Conservation (phyloP, 1,139 yeast species). For the Suhomyces ambrosiae region DNA sequence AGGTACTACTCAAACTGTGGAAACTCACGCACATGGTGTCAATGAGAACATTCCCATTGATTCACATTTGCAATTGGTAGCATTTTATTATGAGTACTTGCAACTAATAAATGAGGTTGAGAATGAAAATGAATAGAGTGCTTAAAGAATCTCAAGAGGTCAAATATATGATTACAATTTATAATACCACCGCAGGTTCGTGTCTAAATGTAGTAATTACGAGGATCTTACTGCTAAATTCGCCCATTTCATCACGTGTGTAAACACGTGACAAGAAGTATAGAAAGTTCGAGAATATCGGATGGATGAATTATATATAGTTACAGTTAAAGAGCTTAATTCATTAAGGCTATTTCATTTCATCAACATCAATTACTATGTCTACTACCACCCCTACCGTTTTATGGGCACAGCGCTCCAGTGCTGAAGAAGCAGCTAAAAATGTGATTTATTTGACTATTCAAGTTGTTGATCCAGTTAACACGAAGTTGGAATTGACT, state of each 20-base stretch:
- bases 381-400: conserved; percentile 40
- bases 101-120: conserved; percentile 2
- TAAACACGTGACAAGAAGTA: neutral
- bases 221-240: neutral
- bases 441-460: conserved; percentile 78
- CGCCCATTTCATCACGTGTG: too few relatives aligned
- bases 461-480: conserved; percentile 67
- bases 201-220: too few relatives aligned
- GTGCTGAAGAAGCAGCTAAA: conserved; percentile 65
- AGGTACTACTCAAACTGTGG: conserved; percentile 21
- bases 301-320: neutral
- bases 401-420: conserved; percentile 96
- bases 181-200: too few relatives aligned
- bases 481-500: conserved; percentile 65
- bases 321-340: neutral
- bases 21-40: conserved; percentile 52
- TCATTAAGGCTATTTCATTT: neutral
- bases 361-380: neutral
- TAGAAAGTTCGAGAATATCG: conserved; percentile 15
- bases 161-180: too few relatives aligned
- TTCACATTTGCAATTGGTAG: conserved; percentile 58
- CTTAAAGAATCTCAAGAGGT: too few relatives aligned
- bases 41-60: conserved; percentile 57
- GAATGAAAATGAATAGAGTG: neutral
- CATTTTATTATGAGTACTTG: conserved; percentile 55